These are phyloP conservation scores for Plantago major DNA, from an alignment of 257 asterid genomes.

Conservation along the genomic window DNA sequence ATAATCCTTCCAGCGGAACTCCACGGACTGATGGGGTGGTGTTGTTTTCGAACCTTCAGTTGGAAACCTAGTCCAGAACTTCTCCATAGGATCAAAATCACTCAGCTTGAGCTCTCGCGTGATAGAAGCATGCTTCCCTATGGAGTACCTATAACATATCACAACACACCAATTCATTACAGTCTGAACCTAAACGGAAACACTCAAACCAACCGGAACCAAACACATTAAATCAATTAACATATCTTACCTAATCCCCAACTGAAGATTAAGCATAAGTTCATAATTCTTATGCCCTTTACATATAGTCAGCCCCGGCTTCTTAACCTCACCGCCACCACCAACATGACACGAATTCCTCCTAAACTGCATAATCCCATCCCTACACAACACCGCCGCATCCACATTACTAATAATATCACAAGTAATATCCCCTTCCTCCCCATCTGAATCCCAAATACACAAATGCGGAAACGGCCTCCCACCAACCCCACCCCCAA, in stretches of 20 bases:
- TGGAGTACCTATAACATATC: constrained; percentile 44
- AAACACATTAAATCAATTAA: neutral
- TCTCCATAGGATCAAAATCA: constrained; percentile 89
- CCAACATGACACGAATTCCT: constrained; percentile 57
- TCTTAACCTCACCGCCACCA: constrained; percentile 46
- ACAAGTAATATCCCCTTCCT: constrained; percentile 95
- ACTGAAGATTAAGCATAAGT: constrained; percentile 92
- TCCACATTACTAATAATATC: constrained; percentile 84
- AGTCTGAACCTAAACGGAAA: constrained; percentile 8
- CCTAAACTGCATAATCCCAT: constrained; percentile 63
- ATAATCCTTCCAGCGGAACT: constrained; percentile 91
- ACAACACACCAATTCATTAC: constrained; percentile 4
- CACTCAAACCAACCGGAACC: constrained; percentile 5
- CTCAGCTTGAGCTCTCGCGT: constrained; percentile 49
- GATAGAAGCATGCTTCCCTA: constrained; percentile 72
- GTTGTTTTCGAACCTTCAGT: constrained; percentile 77
- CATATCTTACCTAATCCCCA: constrained; percentile 75
- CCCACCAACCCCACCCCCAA: constrained; percentile 45
- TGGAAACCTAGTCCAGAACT: constrained; percentile 91
- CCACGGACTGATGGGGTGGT: constrained; percentile 76
- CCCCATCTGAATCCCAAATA: constrained; percentile 98
- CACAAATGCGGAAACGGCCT: constrained; percentile 77
- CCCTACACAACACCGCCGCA: constrained; percentile 65
- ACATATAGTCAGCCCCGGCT: constrained; percentile 75
- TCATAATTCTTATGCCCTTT: constrained; percentile 95